Base-by-base conservation (phyloP, 163 green algal species). In the Volvox carteri region DNA sequence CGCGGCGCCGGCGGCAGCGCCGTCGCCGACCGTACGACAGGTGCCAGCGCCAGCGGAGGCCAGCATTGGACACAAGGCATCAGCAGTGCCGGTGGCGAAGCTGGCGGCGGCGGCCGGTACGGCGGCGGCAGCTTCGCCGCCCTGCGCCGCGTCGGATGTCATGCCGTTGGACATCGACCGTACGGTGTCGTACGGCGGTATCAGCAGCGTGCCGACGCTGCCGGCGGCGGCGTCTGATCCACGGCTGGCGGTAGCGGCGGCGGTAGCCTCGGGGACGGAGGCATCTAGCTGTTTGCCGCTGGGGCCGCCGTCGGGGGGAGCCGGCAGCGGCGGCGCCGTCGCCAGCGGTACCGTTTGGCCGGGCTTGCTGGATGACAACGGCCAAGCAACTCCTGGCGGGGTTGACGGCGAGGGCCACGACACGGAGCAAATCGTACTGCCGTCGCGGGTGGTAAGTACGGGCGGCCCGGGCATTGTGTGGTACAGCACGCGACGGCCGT, bases 401-500 rank as follows among this genome's bases (percentile, higher is more conserved):
- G 33, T 7, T 41, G 73, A 3, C 28, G 46, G 73, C 73, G 73
- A 2, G 44, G 73, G 44, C 39, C 39, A 25, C 39, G 41, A 30
- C 23, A 23, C 11, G 19, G 39, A 23, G 42, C 39, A 5, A 19
- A 28, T 78, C 35, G 30, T 75, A n/a, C 42, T n/a, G 33, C 35
- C 44, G 46, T 12, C 35, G 62, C 44, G 81, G 0, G 37, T 87
- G 9, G 81, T 87, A 0, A 80, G 39, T 16, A 87, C 81, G 25
- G 48, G 30, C 46, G 81, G 81, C 46, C 33, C 81, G 7, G 65
- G 81, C 28, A 28, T 87, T 7, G 81, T 87, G 21, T 87, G 67
- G 65, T 87, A 87, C 65, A 87, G 81, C 81, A 87, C 79, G 23
- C 42, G 79, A 28, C 60, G 60, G 39, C 5, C 5, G 16, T 62